Evolutionary conservation across 2,329 filamentous ascomycete genomes (phyloP), one percentile per base, ranked within the genome.

Genomic region (Talaromyces sp.): DNA sequence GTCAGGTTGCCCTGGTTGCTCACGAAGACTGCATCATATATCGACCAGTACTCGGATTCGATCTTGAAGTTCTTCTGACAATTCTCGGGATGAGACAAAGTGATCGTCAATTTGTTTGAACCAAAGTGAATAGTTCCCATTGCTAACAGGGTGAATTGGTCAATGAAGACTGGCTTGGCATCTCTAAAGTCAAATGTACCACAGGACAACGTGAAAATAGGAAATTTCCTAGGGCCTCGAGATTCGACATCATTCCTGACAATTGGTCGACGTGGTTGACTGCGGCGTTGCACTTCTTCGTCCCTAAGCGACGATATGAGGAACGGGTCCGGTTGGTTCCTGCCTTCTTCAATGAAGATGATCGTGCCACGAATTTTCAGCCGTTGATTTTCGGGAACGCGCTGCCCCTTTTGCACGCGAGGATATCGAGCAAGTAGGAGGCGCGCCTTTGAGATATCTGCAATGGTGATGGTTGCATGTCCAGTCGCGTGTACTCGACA

Each of bases 151-250:
- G 64, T 69, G 54, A 68, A 68, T 17, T 80, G 69, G 3, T 80
- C 72, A 35, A 63, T 17, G 66, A 84, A 87, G 0, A 74, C 73
- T 7, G 86, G 73, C 2, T 50, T 22, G 5, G 69, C 67, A 0
- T 72, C 62, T 1, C 70, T 60, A 61, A 83, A 86, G 8, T 79
- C 72, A 67, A 83, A 83, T 52, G 83, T 80, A 1, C 86, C 85
- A 62, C 83, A 85, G 8, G 75, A 77, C 35, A 85, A 61, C 11
- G 61, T 62, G 17, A 45, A 66, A 13, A 70, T 69, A 11, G n/a
- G 43, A 17, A 72, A 73, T 5, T 56, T 54, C 43, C 61, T 70
- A 11, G 62, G 19, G 17, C 63, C 59, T 33, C 68, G 52, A 17
- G 52, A 27, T 9, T 57, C 63, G 31, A 19, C 27, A 15, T 61